phyloP scores from a whole-genome alignment of 179 eudicot genomes.

The Silene noctiflora region DNA sequence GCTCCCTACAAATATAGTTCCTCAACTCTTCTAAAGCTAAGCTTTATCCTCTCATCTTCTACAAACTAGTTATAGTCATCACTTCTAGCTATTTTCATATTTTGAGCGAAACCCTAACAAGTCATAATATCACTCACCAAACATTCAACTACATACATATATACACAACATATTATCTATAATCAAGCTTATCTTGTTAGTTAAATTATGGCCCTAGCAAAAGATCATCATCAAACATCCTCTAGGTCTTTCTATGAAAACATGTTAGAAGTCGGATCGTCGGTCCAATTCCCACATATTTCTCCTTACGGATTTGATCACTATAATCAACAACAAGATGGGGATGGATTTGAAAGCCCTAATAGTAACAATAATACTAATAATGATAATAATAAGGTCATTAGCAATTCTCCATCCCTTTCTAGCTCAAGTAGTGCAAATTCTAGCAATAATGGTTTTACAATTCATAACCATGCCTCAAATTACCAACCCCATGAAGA shows the following conservation, averaged over 20 bases:
- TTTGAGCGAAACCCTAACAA: background rate
- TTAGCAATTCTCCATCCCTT: slow-evolving; percentile 54
- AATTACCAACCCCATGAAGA: slow-evolving; percentile 42
- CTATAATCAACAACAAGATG: slow-evolving; percentile 29
- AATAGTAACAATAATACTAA: slow-evolving; percentile 19
- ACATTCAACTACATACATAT: slow-evolving; percentile 4
- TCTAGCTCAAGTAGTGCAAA: slow-evolving; percentile 71
- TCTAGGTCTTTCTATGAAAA: slow-evolving; percentile 39
- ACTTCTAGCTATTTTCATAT: slow-evolving; percentile 19
- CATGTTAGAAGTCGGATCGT: slow-evolving; percentile 31
- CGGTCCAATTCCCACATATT: slow-evolving; percentile 32
- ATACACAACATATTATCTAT: background rate
- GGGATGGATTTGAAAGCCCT: slow-evolving; percentile 30
- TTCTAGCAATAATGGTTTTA: slow-evolving; percentile 45
- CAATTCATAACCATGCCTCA: slow-evolving; percentile 29
- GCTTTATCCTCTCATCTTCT: background rate
- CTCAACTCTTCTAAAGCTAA: slow-evolving; percentile 8
- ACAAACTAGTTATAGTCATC: background rate
- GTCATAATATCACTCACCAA: slow-evolving; percentile 5
- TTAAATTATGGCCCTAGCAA: slow-evolving; percentile 62
- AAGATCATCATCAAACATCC: slow-evolving; percentile 45
- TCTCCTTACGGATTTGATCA: slow-evolving; percentile 40
- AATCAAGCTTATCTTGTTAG: background rate
- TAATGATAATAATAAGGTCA: slow-evolving; percentile 23
- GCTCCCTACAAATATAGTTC: slow-evolving; percentile 5